Conservation (phyloP, 441 rosid species). For the Gossypium laxum region DNA sequence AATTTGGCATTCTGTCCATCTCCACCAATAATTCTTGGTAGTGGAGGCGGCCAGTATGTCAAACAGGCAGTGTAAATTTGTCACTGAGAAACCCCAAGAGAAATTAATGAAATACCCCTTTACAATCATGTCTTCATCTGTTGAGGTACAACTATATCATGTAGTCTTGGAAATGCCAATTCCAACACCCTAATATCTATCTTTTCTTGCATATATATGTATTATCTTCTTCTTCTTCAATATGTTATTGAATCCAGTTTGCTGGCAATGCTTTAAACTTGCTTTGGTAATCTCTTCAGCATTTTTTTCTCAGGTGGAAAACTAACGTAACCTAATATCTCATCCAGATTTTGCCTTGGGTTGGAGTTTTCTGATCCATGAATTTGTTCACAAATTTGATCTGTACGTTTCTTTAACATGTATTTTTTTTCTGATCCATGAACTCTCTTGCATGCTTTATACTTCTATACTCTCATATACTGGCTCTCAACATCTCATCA, state of each 20-base stretch:
- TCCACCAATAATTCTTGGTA: slow-evolving; percentile 11
- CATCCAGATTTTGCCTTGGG: neutral
- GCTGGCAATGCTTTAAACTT: neutral
- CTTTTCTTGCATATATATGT: no score
- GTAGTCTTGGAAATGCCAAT: no score
- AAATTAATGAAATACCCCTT: no score
- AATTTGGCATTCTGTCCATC: slow-evolving; percentile 57
- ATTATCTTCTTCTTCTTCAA: neutral
- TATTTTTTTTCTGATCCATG: neutral
- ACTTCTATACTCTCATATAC: no score
- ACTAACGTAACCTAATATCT: neutral
- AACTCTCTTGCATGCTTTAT: no score
- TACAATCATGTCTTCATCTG: no score
- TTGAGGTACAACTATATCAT: no score
- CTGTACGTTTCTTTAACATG: no score
- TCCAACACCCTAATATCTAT: no score
- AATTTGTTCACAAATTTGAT: no score
- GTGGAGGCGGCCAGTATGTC: slow-evolving; percentile 31
- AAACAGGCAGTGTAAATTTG: slow-evolving; percentile 27
- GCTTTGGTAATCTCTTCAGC: neutral
- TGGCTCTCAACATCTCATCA: no score
- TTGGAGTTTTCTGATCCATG: no score
- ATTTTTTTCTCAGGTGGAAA: neutral
- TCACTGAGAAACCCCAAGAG: slow-evolving; percentile 24
- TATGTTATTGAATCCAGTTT: neutral